Evolutionary conservation across 2,329 filamentous ascomycete genomes (phyloP), one percentile per base, ranked within the genome.

Genomic region (Ascochyta rabiei): DNA sequence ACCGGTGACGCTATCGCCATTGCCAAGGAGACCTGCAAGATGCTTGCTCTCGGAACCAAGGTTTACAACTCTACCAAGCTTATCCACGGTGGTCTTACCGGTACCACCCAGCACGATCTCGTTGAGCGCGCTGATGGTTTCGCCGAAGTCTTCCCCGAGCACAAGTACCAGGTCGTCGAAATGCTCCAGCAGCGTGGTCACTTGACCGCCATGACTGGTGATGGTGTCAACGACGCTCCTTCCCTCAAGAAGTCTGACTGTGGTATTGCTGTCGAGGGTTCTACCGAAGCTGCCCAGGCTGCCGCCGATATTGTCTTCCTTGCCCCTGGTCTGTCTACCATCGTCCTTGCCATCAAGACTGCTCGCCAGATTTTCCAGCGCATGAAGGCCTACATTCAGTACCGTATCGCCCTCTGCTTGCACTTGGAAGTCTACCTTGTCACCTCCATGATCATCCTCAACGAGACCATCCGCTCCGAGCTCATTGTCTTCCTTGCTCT

Each of bases 11-110:
- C 88, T 62, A 89, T 90, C 67, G 88, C 88, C 67, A 91, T 91
- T 63, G 88, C 88, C 56, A 90, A 90, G 81, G 88, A 91, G 79
- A 91, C 88, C 64, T 91, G 88, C 84, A 89, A 90, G 81, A 90
- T 90, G 86, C 82, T 91, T 74, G 87, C 88, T 63, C 85, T 91
- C 56, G 87, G 87, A 67, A 90, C 88, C 74, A 90, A 90, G 82
- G 88, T 91, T 63, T 91, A 91, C 82, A 89, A 90, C 81, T 90
- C 88, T 56, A 86, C 89, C 72, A 88, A 87, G 78, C 84, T 91
- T 63, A 89, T 90, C 67, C 86, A 89, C 77, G 87, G 88, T 77
- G 88, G 88, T 81, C 83, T 91, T 58, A 83, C 86, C 56, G 88
- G 88, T 65, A 85, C 86, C 61, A 87, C 87, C 57, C 86, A 90